Conservation (phyloP, 129 eudicot genomes). For the Smallanthus sonchifolius region DNA sequence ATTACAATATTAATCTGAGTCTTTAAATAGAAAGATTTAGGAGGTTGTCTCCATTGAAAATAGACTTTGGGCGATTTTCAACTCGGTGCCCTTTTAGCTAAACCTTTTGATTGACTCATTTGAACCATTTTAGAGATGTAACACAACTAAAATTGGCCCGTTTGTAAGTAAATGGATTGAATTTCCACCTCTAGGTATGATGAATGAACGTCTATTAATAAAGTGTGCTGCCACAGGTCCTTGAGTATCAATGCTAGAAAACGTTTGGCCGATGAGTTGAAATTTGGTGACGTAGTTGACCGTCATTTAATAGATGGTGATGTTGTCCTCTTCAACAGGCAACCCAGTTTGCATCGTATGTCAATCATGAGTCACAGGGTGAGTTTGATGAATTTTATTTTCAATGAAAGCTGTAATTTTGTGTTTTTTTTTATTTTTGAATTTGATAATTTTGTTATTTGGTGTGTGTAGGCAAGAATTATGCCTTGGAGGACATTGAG, state of each 20-base stretch:
- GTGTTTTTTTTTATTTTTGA: not conserved
- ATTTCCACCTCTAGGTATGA: not conserved
- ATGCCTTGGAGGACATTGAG: constrained; percentile 99
- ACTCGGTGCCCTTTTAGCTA: not conserved
- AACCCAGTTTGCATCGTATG: constrained; percentile 99
- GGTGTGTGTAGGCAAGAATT: constrained; percentile 74
- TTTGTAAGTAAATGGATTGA: not conserved
- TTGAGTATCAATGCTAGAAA: constrained; percentile 52
- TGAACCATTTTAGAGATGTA: not conserved
- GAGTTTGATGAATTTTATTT: not conserved
- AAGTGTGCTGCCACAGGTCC: constrained; percentile 42
- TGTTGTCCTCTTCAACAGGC: constrained; percentile 83
- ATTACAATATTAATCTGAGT: not conserved
- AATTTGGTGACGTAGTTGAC: constrained; percentile 69
- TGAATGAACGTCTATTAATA: not conserved
- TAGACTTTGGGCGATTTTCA: not conserved
- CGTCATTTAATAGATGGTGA: constrained; percentile 98
- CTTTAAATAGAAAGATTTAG: not conserved
- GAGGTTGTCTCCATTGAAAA: not conserved
- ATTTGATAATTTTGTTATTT: not conserved
- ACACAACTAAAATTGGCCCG: not conserved
- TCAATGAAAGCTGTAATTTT: not conserved
- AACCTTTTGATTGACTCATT: not conserved
- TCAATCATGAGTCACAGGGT: constrained; percentile 98
- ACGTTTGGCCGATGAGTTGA: constrained; percentile 79